A percentile compares a stretch with the other conserved stretches of the same genome.
Evolutionary conservation across 2,329 filamentous ascomycete genomes (phyloP).

Genomic region (Pestalotiopsis sp.): DNA sequence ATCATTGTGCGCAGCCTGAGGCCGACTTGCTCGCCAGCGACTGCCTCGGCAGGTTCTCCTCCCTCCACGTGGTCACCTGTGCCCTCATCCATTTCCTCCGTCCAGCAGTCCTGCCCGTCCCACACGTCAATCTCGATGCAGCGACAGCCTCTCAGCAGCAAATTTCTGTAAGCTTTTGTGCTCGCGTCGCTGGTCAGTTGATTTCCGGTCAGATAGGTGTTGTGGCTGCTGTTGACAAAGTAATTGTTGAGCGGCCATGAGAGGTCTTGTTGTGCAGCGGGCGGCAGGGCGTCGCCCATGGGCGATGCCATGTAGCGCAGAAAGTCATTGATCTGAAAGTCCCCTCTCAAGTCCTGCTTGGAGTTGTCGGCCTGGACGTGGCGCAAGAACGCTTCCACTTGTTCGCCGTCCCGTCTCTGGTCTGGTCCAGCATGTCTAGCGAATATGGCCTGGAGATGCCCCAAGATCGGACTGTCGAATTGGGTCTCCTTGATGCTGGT

Average conservation of each 20-base stretch:
- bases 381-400: constrained; percentile 45
- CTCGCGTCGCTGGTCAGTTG: constrained; percentile 86
- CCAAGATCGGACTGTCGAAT: constrained; percentile 38
- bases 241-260: constrained; percentile 84
- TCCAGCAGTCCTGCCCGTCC: constrained; percentile 80
- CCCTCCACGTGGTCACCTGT: constrained; percentile 42
- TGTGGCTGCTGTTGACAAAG: constrained; percentile 92
- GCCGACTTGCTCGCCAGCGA: constrained; percentile 61
- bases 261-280: constrained; percentile 49
- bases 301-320: constrained; percentile 57
- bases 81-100: constrained; percentile 64
- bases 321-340: constrained; percentile 49
- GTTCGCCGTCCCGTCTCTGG: constrained; percentile 44
- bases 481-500: constrained; percentile 42
- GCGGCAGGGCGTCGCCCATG: constrained; percentile 42
- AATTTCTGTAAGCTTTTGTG: constrained; percentile 82
- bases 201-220: constrained; percentile 88
- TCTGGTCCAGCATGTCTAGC: constrained; percentile 38
- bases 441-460: constrained; percentile 45
- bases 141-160: constrained; percentile 79
- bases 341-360: constrained; percentile 17
- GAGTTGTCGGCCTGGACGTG: constrained; percentile 43
- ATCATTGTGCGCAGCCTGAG: constrained; percentile 66
- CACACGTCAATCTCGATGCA: constrained; percentile 96
- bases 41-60: constrained; percentile 42